Evolutionary conservation across 2,329 filamentous ascomycete species (phyloP).

Genomic region (Alternaria novae-zelandiae): DNA sequence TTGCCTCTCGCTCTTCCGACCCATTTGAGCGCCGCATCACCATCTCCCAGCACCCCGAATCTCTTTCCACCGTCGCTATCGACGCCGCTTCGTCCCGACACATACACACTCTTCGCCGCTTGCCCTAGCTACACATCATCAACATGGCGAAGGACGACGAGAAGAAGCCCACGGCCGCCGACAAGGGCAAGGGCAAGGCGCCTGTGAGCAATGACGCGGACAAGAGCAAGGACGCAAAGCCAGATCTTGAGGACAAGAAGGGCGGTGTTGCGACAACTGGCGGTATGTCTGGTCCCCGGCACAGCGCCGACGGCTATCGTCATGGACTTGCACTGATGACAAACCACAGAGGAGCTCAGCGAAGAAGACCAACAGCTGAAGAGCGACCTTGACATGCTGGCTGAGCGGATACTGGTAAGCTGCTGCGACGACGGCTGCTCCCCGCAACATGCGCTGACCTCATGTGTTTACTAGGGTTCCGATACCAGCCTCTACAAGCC

Average conservation of each 20-base stretch:
- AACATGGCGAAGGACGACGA: slow-evolving; percentile 94
- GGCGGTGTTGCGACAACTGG: slow-evolving; percentile 71
- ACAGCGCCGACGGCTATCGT: slow-evolving; percentile 13
- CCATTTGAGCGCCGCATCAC: slow-evolving; percentile 9
- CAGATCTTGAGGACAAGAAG: slow-evolving; percentile 79
- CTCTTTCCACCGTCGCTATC: slow-evolving; percentile 7
- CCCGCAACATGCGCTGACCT: slow-evolving; percentile 33
- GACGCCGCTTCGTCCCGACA: slow-evolving; percentile 18
- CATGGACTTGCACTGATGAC: slow-evolving; percentile 30
- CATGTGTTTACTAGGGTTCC: slow-evolving; percentile 67
- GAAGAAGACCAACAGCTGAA: slow-evolving; percentile 99
- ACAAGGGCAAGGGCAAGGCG: slow-evolving; percentile 97
- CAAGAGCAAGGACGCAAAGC: slow-evolving; percentile 64
- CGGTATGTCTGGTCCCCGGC: slow-evolving; percentile 47
- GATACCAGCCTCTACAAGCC: slow-evolving; percentile 88
- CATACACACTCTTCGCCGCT: slow-evolving; percentile 40
- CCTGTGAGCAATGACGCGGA: slow-evolving; percentile 67
- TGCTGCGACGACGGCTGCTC: slow-evolving; percentile 6
- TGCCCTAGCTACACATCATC: slow-evolving; percentile 45
- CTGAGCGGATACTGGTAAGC: slow-evolving; percentile 85
- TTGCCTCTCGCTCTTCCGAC: slow-evolving; percentile 15
- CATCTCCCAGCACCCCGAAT: background rate
- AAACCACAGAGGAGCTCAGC: slow-evolving; percentile 81
- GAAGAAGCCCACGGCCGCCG: slow-evolving; percentile 77
- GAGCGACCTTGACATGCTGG: slow-evolving; percentile 96